Conservation (phyloP, 2,329 filamentous ascomycete species). For the Diplodia sapinea region DNA sequence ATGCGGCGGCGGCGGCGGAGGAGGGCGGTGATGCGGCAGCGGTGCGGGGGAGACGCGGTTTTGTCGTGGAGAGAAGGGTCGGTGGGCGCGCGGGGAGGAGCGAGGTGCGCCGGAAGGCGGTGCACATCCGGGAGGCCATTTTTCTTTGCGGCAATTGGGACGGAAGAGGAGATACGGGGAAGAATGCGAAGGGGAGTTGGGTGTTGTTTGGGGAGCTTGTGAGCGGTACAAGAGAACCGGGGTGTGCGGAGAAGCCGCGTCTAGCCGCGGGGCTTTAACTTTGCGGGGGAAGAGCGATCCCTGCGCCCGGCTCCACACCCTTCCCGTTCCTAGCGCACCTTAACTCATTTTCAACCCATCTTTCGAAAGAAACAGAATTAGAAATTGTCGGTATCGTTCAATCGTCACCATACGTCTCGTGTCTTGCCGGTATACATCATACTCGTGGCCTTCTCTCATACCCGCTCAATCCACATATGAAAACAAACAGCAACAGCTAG, state of each 20-base stretch:
- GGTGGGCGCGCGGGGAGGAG: not conserved
- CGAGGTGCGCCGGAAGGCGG: not conserved
- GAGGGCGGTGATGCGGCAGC: not conserved
- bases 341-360: not conserved
- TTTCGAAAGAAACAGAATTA: too few species aligned
- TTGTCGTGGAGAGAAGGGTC: not conserved
- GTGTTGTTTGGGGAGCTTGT: not conserved
- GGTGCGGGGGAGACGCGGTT: not conserved
- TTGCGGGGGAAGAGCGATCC: conserved; percentile 15
- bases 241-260: conserved; percentile 20
- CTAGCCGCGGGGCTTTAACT: not conserved
- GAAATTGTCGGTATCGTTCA: not conserved
- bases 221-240: conserved; percentile 7
- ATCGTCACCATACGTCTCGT: too few species aligned
- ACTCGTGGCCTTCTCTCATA: too few species aligned
- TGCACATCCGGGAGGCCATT: conserved; percentile 8
- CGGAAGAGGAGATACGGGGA: not conserved
- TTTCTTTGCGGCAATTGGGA: not conserved
- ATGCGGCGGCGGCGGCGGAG: not conserved
- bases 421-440: too few species aligned
- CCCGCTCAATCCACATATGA: too few species aligned
- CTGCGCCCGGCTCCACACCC: conserved; percentile 22
- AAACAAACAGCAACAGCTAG: too few species aligned
- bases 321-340: conserved; percentile 16
- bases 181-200: not conserved